phyloP scores from a whole-genome alignment of 1,284 basidiomycete genomes.

The Salmacisia buchloeana region DNA sequence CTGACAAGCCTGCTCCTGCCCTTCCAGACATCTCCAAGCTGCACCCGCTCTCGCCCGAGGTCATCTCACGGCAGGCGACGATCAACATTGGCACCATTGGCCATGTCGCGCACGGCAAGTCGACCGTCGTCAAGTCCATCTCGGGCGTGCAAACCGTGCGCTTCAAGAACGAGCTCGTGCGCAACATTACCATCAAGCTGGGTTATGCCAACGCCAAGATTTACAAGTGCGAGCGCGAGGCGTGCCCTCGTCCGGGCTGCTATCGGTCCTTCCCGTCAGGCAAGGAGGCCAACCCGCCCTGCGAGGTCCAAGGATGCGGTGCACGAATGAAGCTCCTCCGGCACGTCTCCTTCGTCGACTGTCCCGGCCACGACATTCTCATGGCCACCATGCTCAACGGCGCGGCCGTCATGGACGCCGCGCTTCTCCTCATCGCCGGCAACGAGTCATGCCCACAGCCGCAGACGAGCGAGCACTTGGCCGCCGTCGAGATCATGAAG shows the following conservation, averaged over 20 bases:
- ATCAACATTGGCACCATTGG: conserved; percentile 52
- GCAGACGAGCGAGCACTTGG: conserved; percentile 95
- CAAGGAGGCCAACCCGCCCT: conserved; percentile 88
- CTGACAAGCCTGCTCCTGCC: neutral
- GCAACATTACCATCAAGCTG: conserved; percentile 98
- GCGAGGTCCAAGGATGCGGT: conserved; percentile 86
- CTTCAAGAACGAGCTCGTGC: conserved; percentile 82
- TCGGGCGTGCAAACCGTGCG: conserved; percentile 98
- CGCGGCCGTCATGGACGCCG: conserved; percentile 97
- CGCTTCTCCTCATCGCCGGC: conserved; percentile 85
- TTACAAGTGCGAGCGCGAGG: conserved; percentile 91
- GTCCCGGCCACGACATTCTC: conserved; percentile 59
- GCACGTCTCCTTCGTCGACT: conserved; percentile 81
- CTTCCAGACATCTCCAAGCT: conserved; percentile 55
- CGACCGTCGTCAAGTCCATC: conserved; percentile 97
- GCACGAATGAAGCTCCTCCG: conserved; percentile 77
- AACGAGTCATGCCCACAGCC: conserved; percentile 99
- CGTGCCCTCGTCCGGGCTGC: conserved; percentile 86
- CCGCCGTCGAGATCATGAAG: conserved; percentile 99
- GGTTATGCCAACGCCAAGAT: conserved; percentile 98
- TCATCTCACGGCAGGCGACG: conserved; percentile 89
- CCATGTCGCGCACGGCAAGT: conserved; percentile 76
- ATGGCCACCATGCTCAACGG: conserved; percentile 99
- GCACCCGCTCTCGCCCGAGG: conserved; percentile 85
- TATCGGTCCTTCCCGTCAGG: conserved; percentile 88